phyloP scores from a whole-genome alignment of 495 filamentous ascomycete genomes.

The Astrothelium macrocarpum region DNA sequence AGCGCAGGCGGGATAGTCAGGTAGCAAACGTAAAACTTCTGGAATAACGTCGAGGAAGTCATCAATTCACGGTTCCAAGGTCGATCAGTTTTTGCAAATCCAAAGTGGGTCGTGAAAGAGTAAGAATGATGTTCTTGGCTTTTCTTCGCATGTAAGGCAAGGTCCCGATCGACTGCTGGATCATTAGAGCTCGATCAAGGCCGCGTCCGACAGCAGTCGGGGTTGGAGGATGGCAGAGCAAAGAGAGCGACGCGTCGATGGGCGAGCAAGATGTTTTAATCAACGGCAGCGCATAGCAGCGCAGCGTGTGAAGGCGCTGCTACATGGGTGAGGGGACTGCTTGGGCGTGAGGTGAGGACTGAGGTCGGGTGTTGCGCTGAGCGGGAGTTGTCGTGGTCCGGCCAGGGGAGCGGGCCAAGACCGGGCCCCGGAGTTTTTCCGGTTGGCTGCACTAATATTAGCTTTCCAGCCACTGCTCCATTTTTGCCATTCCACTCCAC shows the following conservation, averaged over 20 bases:
- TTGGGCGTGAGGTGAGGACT: neutral
- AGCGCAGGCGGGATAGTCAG: neutral
- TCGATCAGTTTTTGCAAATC: neutral
- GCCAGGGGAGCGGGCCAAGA: slow-evolving; percentile 6
- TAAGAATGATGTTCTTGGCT: neutral
- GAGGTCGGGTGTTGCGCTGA: neutral
- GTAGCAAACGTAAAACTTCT: neutral
- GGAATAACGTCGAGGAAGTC: neutral
- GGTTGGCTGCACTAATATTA: neutral
- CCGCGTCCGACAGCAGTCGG: neutral
- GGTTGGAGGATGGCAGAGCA: neutral
- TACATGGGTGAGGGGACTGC: neutral
- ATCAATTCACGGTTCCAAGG: neutral
- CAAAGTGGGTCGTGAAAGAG: neutral
- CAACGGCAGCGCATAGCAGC: neutral
- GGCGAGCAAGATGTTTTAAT: neutral
- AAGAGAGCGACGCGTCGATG: neutral
- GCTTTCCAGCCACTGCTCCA: slow-evolving; percentile 10
- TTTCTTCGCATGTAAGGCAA: neutral
- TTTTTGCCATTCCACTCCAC: slow-evolving; percentile 3
- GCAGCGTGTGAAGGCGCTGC: neutral
- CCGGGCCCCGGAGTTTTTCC: slow-evolving; percentile 1
- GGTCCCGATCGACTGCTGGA: neutral
- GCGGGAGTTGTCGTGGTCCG: slow-evolving; percentile 5
- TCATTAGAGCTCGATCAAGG: neutral